Conservation (phyloP, 1,139 yeast genomes). For the Saccharomyces hybrid region DNA sequence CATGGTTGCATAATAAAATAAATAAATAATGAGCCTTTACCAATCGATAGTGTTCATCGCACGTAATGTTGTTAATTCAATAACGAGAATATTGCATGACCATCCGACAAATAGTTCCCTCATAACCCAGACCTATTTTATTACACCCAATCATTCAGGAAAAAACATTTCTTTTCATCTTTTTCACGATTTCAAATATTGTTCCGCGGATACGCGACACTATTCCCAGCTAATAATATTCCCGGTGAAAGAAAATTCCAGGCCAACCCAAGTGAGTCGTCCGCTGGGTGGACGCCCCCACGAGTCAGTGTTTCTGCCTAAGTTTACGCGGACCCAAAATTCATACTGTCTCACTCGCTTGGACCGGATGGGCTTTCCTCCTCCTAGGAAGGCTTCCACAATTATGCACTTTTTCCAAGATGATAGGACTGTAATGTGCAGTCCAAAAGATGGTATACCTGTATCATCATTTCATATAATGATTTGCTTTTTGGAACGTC, state of each 20-base stretch:
- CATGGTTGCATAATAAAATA: background rate
- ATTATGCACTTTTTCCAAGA: background rate
- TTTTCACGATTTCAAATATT: too few relatives aligned
- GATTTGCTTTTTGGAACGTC: constrained; percentile 2
- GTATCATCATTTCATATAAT: background rate
- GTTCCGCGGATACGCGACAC: background rate
- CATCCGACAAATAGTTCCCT: background rate
- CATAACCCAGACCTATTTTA: background rate
- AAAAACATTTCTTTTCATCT: too few relatives aligned
- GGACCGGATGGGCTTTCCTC: background rate
- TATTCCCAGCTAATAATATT: background rate
- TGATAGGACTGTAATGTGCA: background rate
- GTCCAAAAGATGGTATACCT: background rate
- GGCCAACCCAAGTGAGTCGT: background rate
- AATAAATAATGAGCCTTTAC: background rate
- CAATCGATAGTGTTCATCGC: background rate
- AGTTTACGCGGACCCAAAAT: background rate
- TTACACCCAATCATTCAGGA: background rate
- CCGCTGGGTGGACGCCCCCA: background rate
- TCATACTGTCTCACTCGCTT: background rate
- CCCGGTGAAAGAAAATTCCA: background rate
- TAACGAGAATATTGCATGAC: too few relatives aligned
- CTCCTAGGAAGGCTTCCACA: background rate
- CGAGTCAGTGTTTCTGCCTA: background rate
- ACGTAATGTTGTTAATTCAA: too few relatives aligned